Base-by-base conservation (phyloP, 176 grass and related monocot genomes). In the Triticum monococcum region DNA sequence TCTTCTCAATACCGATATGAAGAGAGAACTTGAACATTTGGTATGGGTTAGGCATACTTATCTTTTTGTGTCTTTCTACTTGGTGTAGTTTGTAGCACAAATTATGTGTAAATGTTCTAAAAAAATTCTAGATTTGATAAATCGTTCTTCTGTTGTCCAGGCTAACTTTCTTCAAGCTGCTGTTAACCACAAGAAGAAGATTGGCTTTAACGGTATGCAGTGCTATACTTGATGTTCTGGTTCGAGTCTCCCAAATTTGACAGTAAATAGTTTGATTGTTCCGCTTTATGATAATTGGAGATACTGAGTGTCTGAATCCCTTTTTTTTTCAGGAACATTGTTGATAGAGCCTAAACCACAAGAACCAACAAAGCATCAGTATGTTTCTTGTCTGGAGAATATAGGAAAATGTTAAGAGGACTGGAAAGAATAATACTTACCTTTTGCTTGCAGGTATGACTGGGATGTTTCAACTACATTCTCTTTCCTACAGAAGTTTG, bases 331-430 rank as follows among this genome's bases (percentile, higher is more conserved):
- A 98, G 94, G 97, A 79, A 94, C 69, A 63, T 61, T 98, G 37
- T 57, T 98, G 79, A 92, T 98, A 69, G 97, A 98, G 88, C 97
- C 97, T 82, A 98, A 98, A 81, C 97, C 97, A 59, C 97, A 98
- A 79, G 97, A 98, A 84, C 97, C 97, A 20, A 96, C 97, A 85
- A 98, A 98, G 61, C 97, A 98, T 59, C 97, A 98, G 97, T 98
- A 92, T 86, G 94, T 72, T 83, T 84, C 3, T 63, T 11, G 68
- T 14, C 78, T 79, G 50, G 61, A 75, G 50, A 65, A 10, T 28
- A 32, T 5, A 35, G 35, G 23, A 31, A 48, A 64, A 13, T 82
- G 46, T 75, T 75, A 40, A 18, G 9, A 63, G 30, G 7, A 45
- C 72, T 87, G 25, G 17, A 33, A 10, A 50, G 26, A 56, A 9